Evolutionary conservation across 1,139 yeast genomes (phyloP), one percentile per base, ranked within the genome.

Genomic region (Saccharomyces hybrid): DNA sequence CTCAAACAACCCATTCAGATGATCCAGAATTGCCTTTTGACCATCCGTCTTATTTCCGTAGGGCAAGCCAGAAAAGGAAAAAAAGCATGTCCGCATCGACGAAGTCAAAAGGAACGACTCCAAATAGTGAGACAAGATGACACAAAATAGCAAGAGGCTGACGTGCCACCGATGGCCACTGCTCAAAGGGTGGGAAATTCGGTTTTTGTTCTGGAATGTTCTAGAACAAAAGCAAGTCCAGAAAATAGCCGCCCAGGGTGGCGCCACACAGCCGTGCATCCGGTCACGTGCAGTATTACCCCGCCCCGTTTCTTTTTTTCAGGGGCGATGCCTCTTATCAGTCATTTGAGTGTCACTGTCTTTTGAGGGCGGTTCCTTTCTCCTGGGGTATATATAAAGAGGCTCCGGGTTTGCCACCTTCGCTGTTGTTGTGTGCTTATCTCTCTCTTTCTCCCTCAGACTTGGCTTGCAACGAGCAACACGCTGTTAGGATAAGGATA

Each of bases 201-300:
- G n/a, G n/a, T n/a, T 24, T n/a, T n/a, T 8, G 12, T 34, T 34
- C 42, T 34, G 16, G 42, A 34, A 34, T n/a, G 21, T 34, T 16
- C 21, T 14, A 16, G 42, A 34, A n/a, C 8, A 34, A 8, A 2
- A 8, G 8, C 12, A 34, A 34, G 4, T 8, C 8, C 8, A 34
- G 9, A 34, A 34, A 34, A 34, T 34, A 34, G 42, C 42, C 42
- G 42, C 42, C 42, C 42, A 34, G 42, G 4, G 42, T 9, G 16
- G 11, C 11, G 4, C 4, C 11, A 34, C 42, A 34, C 42, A 34
- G 42, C 42, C 42, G 42, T 34, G 14, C 42, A 34, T 16, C 42
- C 42, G 42, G 42, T 32, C 38, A 32, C 52, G 52, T 46, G 48
- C 9, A 4, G 7, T 1, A 32, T 50, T 50, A 50, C 52, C 52